These are phyloP conservation scores for Aspergillus costaricaensis DNA, from an alignment of 2,329 filamentous ascomycete genomes.

Conservation along the genomic window DNA sequence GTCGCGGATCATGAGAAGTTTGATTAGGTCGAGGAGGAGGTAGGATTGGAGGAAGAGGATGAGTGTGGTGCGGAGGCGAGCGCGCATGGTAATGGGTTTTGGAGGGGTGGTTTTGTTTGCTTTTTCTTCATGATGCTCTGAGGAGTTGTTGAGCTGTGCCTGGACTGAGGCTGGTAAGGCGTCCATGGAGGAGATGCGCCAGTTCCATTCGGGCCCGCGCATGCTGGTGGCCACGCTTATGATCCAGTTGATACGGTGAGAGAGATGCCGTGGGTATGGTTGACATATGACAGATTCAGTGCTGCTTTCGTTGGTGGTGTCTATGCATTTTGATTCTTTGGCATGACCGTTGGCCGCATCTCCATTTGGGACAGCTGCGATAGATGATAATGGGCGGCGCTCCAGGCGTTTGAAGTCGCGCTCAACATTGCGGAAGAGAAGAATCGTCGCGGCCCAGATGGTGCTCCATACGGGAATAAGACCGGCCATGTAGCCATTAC, in stretches of 20 bases:
- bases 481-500: slow-evolving; percentile 57
- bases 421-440: slow-evolving; percentile 59
- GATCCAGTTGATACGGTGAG: slow-evolving; percentile 60
- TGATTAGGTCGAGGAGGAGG: slow-evolving; percentile 68
- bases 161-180: slow-evolving; percentile 34
- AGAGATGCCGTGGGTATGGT: slow-evolving; percentile 52
- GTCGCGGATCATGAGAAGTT: slow-evolving; percentile 70
- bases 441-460: slow-evolving; percentile 55
- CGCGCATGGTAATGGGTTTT: slow-evolving; percentile 10
- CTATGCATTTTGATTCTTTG: background rate
- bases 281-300: slow-evolving; percentile 54
- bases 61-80: slow-evolving; percentile 52
- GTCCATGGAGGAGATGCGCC: slow-evolving; percentile 53
- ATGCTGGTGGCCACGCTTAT: slow-evolving; percentile 60
- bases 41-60: slow-evolving; percentile 59
- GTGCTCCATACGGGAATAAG: slow-evolving; percentile 57
- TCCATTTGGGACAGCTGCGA: background rate
- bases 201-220: slow-evolving; percentile 63
- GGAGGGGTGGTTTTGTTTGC: too few species aligned
- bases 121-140: background rate
- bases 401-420: slow-evolving; percentile 56
- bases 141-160: slow-evolving; percentile 21
- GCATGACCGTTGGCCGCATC: background rate
- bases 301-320: background rate
- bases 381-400: background rate